Evolutionary conservation across 306 rosid genomes (phyloP).

Genomic region (Inga leiocalycina): DNA sequence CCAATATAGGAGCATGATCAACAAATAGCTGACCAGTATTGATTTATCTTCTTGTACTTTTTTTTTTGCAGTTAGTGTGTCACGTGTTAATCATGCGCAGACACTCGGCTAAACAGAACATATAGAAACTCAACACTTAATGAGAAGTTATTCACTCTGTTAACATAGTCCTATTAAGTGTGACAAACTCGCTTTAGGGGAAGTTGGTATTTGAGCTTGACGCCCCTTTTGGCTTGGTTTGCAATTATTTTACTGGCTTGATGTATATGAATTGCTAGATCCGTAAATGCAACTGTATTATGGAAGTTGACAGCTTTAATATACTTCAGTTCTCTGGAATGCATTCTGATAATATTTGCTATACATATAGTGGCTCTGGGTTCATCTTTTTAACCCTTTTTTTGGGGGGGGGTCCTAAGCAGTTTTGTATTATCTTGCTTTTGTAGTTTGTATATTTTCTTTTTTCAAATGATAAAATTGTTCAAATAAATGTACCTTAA

Average conservation of each 20-base stretch:
- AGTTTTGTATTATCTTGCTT: constrained; percentile 22
- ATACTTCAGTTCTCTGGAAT: constrained; percentile 12
- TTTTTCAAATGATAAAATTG: constrained; percentile 8
- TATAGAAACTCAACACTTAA: constrained; percentile 18
- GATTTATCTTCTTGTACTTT: background rate
- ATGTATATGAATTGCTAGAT: constrained; percentile 26
- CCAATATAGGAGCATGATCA: background rate
- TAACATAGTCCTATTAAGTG: constrained; percentile 17
- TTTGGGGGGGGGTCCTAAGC: background rate
- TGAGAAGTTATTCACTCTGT: constrained; percentile 12
- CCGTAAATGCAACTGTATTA: constrained; percentile 9
- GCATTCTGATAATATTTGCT: constrained; percentile 6
- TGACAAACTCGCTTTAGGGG: background rate
- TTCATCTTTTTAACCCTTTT: background rate
- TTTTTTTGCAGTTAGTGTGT: background rate
- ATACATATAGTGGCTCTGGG: constrained; percentile 2
- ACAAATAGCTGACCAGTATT: constrained; percentile 15
- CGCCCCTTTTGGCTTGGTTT: constrained; percentile 22
- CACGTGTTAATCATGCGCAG: background rate
- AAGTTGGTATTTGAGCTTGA: constrained; percentile 22
- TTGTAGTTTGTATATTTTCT: background rate
- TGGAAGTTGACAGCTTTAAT: constrained; percentile 30
- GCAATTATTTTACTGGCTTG: background rate
- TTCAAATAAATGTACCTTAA: constrained; percentile 14
- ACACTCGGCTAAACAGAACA: constrained; percentile 1